Percentiles rank a stretch among this genome's conserved stretches.
phyloP scores from a whole-genome alignment of 2,329 filamentous ascomycete genomes.

The Verticillium longisporum region DNA sequence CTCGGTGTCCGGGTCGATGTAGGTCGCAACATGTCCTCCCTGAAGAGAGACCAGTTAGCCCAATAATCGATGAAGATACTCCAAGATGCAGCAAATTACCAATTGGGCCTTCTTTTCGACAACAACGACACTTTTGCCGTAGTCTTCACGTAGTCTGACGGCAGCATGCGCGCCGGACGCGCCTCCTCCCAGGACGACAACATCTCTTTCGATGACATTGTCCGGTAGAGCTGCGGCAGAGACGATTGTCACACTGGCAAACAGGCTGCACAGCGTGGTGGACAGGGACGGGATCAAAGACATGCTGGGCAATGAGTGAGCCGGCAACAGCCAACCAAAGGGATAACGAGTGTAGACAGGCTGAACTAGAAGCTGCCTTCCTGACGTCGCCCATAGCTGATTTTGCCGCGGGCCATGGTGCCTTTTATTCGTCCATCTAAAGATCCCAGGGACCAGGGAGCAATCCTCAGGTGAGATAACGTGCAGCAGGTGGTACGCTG shows the following conservation, averaged over 20 bases:
- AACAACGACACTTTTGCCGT: conserved; percentile 22
- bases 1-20: conserved; percentile 31
- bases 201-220: conserved; percentile 18
- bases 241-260: not conserved
- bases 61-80: not conserved
- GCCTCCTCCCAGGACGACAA: conserved; percentile 28
- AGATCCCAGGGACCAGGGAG: not conserved
- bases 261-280: not conserved
- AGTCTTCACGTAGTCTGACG: conserved; percentile 26
- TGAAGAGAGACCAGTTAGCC: conserved; percentile 16
- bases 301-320: not conserved
- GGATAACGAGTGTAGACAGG: not conserved
- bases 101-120: conserved; percentile 25
- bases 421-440: not conserved
- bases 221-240: not conserved
- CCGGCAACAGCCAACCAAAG: not conserved
- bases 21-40: conserved; percentile 44
- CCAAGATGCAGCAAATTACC: conserved; percentile 14
- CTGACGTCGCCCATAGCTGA: not conserved
- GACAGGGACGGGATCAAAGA: not conserved
- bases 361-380: not conserved
- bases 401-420: not conserved
- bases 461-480: not conserved
- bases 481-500: not conserved
- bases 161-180: conserved; percentile 29